Base-by-base conservation (phyloP, 306 rosid genomes). In the Acacia confusa region DNA sequence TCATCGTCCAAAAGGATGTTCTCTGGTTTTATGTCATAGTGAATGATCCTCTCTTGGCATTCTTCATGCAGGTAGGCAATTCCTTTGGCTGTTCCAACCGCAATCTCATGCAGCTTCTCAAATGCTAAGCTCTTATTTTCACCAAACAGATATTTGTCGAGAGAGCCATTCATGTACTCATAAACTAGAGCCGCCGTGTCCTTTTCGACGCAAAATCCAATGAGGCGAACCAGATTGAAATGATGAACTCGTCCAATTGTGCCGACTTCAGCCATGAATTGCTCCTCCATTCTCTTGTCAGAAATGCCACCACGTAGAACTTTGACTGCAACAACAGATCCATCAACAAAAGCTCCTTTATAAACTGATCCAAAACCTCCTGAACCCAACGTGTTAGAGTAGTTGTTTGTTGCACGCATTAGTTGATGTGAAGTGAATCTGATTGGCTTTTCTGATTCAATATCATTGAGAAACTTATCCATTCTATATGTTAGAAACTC, bases 211-310 rank as follows among this genome's bases (percentile, higher is more conserved):
- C 89, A 78, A 41, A 86, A 86, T 13, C 85, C 85, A 61, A 58
- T 74, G 14, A 86, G 85, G 16, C 82, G 82, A n/a, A 86, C 87
- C 16, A 86, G 67, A 72, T 83, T 86, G 25, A 86, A 83, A 70
- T 86, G 89, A 69, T 77, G 83, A 65, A 78, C 34, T 83, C 81
- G 75, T 6, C 84, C 84, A 22, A 85, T 82, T 6, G 86, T 79
- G 43, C 89, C 55, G n/a, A 82, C 89, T 78, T 86, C 86, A 22
- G 83, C 87, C 87, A 77, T 86, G 71, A 86, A 86, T 64, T 86
- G 84, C 27, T 82, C 79, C 40, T 82, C 86, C 0, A 81, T 75
- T 72, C 78, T 73, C 61, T 52, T 65, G 45, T 72, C 53, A 4
- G 80, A 65, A 74, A 17, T 53, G 11, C 80, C 81, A 34, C 80